Evolutionary conservation across 2,329 filamentous ascomycete species (phyloP).

Genomic region (Cercospora citrullina): DNA sequence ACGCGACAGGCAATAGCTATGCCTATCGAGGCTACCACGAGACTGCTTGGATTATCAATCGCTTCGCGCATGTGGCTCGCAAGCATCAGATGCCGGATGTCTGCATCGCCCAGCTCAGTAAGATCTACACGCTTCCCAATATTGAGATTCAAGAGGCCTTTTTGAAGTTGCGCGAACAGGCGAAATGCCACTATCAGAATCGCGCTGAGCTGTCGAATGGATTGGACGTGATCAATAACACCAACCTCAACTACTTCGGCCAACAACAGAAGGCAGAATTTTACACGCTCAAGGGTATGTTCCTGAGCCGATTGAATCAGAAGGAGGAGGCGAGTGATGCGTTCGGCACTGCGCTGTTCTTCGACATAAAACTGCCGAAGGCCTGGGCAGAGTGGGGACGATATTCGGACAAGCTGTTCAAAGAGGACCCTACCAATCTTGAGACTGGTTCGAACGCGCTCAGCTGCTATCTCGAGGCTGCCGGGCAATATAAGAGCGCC

Average conservation of each 20-base stretch:
- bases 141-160: constrained; percentile 99
- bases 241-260: constrained; percentile 97
- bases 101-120: constrained; percentile 93
- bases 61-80: constrained; percentile 94
- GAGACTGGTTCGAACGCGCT: constrained; percentile 86
- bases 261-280: constrained; percentile 96
- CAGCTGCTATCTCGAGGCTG: constrained; percentile 93
- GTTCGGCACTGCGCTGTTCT: constrained; percentile 92
- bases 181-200: constrained; percentile 98
- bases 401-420: constrained; percentile 96
- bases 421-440: constrained; percentile 79
- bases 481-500: constrained; percentile 93
- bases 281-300: constrained; percentile 99
- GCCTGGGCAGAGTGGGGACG: constrained; percentile 99
- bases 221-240: constrained; percentile 98
- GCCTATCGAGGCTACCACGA: constrained; percentile 98
- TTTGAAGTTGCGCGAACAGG: constrained; percentile 95
- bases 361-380: constrained; percentile 92
- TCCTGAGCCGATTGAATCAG: constrained; percentile 88
- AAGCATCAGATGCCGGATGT: constrained; percentile 97
- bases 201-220: constrained; percentile 87
- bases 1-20: constrained; percentile 85
- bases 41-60: constrained; percentile 99
- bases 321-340: constrained; percentile 90
- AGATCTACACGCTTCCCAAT: constrained; percentile 97